Base-by-base conservation (phyloP, 2,329 filamentous ascomycete genomes). In the Phialophora expanda region DNA sequence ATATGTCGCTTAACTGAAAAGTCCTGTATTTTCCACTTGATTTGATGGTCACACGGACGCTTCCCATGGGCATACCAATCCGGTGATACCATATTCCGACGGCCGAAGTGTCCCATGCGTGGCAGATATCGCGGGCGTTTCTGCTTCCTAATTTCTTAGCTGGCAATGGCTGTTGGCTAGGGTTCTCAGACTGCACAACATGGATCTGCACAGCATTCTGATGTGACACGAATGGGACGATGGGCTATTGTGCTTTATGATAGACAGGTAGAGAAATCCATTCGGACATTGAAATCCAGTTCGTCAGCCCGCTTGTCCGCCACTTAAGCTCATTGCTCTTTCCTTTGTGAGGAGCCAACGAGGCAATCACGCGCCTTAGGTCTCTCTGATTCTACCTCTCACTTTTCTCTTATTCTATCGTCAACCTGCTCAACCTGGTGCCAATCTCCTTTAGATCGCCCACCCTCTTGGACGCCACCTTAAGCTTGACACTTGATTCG, bases 161-260 rank as follows among this genome's bases (percentile, higher is more conserved):
- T 66, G 53, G 62, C 66, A 65, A 66, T 64, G 56, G 41, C 48
- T 62, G 66, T 70, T 71, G 68, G 66, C 66, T 70, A 69, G 64
- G 61, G 50, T 69, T 69, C 67, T 64, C 66, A 62, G 55, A 69
- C 57, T 69, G 64, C 65, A 67, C 64, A 67, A 55, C 61, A 69
- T 41, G 61, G 62, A 66, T 58, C 51, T 63, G 34, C 41, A 61
- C 38, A 56, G 62, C 66, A 65, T 68, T 70, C 65, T 67, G 61
- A 72, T 65, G 68, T 70, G 69, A 64, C 50, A 71, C 57, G 69
- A 71, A 69, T 64, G 68, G 69, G 65, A 57, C 64, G 46, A 61
- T 32, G 48, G 46, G n/a, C 46, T 61, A 56, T 66, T 64, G 46
- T 66, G 64, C 62, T 66, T 61, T 66, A 56, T 61, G 26, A 71